Conservation (phyloP, 495 filamentous ascomycete genomes). For the Delitschia confertaspora region DNA sequence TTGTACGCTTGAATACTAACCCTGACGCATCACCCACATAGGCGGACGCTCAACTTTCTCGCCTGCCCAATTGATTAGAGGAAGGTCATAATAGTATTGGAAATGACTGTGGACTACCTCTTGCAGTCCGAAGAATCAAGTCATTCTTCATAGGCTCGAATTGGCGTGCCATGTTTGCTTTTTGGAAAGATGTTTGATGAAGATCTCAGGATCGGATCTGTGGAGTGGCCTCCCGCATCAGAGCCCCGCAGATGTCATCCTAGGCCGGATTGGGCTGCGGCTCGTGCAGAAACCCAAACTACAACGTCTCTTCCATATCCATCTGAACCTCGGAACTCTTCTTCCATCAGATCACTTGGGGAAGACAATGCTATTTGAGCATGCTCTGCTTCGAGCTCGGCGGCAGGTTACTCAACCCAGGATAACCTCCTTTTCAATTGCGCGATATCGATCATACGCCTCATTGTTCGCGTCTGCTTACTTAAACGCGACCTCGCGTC, state of each 20-base stretch:
- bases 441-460: neutral
- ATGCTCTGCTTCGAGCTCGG: no score
- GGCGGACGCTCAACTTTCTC: slow-evolving; percentile 84
- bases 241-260: no score
- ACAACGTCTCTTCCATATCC: no score
- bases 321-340: no score
- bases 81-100: neutral
- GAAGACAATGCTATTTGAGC: no score
- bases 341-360: no score
- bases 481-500: slow-evolving; percentile 2
- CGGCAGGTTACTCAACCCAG: no score
- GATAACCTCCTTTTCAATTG: no score
- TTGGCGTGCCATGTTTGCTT: slow-evolving; percentile 23
- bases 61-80: slow-evolving; percentile 46
- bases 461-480: slow-evolving; percentile 5
- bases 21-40: slow-evolving; percentile 99
- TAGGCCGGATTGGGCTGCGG: no score
- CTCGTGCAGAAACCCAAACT: no score
- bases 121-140: slow-evolving; percentile 74
- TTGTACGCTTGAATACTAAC: slow-evolving; percentile 38
- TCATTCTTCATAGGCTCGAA: slow-evolving; percentile 86
- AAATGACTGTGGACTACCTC: slow-evolving; percentile 48
- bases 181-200: slow-evolving; percentile 27
- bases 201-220: no score
- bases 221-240: no score